These are phyloP conservation scores for Geotrichum carabidarum DNA, from an alignment of 1,139 yeast species.

Conservation along the genomic window DNA sequence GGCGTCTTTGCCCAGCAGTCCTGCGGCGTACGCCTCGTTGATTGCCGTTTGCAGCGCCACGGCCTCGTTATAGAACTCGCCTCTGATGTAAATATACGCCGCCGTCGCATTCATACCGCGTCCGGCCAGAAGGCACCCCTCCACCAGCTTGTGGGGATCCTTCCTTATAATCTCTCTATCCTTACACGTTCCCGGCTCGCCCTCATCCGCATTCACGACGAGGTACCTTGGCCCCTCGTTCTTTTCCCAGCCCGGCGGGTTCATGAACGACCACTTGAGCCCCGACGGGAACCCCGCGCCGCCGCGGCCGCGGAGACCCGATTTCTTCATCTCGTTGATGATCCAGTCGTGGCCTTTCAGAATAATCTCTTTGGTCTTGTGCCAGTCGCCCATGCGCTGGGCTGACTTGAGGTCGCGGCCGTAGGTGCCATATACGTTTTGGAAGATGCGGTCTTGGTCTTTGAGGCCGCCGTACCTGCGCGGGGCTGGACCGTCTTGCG, in stretches of 20 bases:
- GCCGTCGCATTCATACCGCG: constrained; percentile 92
- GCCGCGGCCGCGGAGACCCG: constrained; percentile 86
- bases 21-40: constrained; percentile 78
- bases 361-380: constrained; percentile 79
- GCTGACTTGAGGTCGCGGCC: constrained; percentile 73
- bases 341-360: constrained; percentile 84
- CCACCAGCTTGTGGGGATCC: constrained; percentile 85
- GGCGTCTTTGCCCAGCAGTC: constrained; percentile 73
- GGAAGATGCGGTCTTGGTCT: constrained; percentile 82
- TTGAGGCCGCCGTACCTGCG: constrained; percentile 70
- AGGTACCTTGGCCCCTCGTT: constrained; percentile 78
- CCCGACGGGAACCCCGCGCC: constrained; percentile 94
- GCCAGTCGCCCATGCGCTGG: constrained; percentile 81
- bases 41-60: constrained; percentile 67
- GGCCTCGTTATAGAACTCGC: constrained; percentile 81
- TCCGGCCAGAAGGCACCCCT: constrained; percentile 82
- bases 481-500: constrained; percentile 28
- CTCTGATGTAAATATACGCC: constrained; percentile 83
- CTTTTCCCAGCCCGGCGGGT: constrained; percentile 92
- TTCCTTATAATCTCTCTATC: constrained; percentile 85
- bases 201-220: constrained; percentile 88
- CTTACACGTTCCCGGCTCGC: constrained; percentile 91
- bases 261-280: constrained; percentile 87
- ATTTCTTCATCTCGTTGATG: constrained; percentile 75
- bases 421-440: constrained; percentile 68